Evolutionary conservation across 768 basidiomycete species (phyloP), one percentile per base, ranked within the genome.

Genomic region (Lentinula aciculospora): DNA sequence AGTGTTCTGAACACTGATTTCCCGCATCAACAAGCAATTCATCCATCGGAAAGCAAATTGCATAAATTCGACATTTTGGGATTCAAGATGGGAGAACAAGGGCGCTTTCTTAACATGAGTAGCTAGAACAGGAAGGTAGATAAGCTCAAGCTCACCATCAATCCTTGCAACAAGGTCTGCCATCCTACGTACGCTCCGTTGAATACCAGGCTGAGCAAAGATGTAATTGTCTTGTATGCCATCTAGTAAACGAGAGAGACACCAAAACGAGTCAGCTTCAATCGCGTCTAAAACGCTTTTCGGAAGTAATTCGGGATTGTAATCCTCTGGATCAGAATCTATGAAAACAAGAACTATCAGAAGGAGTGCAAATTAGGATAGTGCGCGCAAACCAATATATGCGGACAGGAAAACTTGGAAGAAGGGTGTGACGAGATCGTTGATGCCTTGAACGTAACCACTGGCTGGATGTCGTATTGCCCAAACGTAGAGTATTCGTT

Each of bases 11-110:
- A 99, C 94, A 64, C 89, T 96, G 63, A 99, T 91, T 75, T 98
- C 97, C 58, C 97, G 82, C 96, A 99, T 98, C 59, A 98, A 79
- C 51, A 99, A 73, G 68, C 97, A 98, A 67, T 99, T 98, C 94
- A 99, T 98, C 97, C 97, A 99, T 53, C 97, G 82, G 74, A 99
- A 99, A 37, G 97, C 96, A 65, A 99, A 99, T 69, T 99, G 97
- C 88, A 99, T 97, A 68, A 97, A 99, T 75, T 98, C 95, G 63
- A 99, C 94, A 65, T 90, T 92, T 72, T 99, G 89, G 10, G 85
- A 74, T 61, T 88, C 87, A 53, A 99, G 80, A 72, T 99, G 97
- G 6, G 82, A 74, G 4, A 87, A 80, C n/a, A 99, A 81, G 2
- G 94, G 92, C 19, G 88, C 93, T 96, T 59, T 12, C 25, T 32